Base-by-base conservation (phyloP, 2,329 filamentous ascomycete genomes). In the Pseudogymnoascus sp. region DNA sequence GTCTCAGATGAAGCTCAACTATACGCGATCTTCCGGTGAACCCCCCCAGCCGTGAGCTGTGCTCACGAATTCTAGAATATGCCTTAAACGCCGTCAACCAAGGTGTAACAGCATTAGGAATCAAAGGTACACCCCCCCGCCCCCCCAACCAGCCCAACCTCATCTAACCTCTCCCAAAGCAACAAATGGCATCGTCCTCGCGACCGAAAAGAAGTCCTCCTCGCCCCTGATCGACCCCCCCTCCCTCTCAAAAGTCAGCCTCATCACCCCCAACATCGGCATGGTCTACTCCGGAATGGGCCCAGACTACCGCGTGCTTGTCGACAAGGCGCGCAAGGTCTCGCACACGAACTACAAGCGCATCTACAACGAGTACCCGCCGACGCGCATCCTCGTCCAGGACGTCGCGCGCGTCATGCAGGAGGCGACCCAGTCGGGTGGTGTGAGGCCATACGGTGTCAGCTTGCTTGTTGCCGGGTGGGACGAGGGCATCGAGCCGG, bases 211-310 rank as follows among this genome's bases (percentile, higher is more conserved):
- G 87, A 99, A 99, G 80, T 97, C 93, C 50, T 97, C 93, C 38
- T 97, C 95, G 60, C 93, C 95, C 62, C 90, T 99, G 73, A 93
- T 96, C 82, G 95, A 99, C 76, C 88, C 95, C 71, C 86, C 89
- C 72, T 97, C 95, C 42, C 88, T 96, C 69, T 95, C 93, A 72
- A 99, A 99, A 83, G 91, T 99, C 81, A 96, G 91, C 76, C 87
- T 96, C 76, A 93, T 99, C 80, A 99, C 95, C 59, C 95, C 95
- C 73, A 95, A 99, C 83, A 97, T 99, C 77, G 95, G 95, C 77
- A 97, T 97, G 91, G 95, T 99, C 72, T 99, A 99, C 81, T 93
- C 92, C 61, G 95, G 95, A 75, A 99, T 99, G 95, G 93, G 95
- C 31, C 95, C 95, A 65, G 95, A 99, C 78, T 99, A 97, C 82